A percentile compares a stretch with the other conserved stretches of the same genome.
These are phyloP conservation scores for Cerioporus squamosus DNA, from an alignment of 1,284 basidiomycete genomes.

Conservation along the genomic window DNA sequence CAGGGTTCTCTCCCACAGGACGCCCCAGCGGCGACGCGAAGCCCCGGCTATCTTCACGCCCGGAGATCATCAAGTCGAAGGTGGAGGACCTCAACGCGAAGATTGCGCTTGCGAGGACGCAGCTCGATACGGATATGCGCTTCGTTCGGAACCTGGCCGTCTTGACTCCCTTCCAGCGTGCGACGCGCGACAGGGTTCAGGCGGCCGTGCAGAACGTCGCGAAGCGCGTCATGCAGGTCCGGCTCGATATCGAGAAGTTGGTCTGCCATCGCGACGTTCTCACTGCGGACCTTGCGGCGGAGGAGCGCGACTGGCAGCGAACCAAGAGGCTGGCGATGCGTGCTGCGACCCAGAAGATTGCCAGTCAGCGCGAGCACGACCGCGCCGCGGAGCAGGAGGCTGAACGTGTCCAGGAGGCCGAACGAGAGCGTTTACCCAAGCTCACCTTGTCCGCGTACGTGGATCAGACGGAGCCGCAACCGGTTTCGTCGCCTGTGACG, in stretches of 20 bases:
- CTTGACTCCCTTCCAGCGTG: conserved; percentile 85
- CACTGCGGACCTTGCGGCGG: conserved; percentile 72
- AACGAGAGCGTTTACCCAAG: conserved; percentile 36
- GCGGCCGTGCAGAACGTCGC: conserved; percentile 67
- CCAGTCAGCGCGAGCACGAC: conserved; percentile 39
- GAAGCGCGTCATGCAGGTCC: conserved; percentile 65
- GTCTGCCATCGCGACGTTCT: conserved; percentile 79
- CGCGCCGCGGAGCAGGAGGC: conserved; percentile 9
- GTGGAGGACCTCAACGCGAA: conserved; percentile 66
- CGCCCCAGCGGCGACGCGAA: conserved; percentile 14
- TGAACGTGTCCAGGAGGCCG: conserved; percentile 5
- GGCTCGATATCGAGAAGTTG: conserved; percentile 77
- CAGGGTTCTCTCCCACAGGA: conserved; percentile 12
- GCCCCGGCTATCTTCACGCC: conserved; percentile 51
- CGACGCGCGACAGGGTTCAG: conserved; percentile 79
- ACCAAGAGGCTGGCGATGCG: conserved; percentile 75
- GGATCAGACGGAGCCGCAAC: conserved; percentile 30
- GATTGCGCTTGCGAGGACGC: conserved; percentile 58
- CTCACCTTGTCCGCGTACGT: conserved; percentile 50
- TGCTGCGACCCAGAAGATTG: conserved; percentile 71
- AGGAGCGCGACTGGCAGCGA: conserved; percentile 69
- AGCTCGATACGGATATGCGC: conserved; percentile 75
- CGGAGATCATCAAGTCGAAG: conserved; percentile 63
- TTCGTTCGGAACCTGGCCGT: conserved; percentile 83
- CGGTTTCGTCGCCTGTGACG: conserved; percentile 22